Conservation (phyloP, 2,329 filamentous ascomycete genomes). For the Beauveria sp. region DNA sequence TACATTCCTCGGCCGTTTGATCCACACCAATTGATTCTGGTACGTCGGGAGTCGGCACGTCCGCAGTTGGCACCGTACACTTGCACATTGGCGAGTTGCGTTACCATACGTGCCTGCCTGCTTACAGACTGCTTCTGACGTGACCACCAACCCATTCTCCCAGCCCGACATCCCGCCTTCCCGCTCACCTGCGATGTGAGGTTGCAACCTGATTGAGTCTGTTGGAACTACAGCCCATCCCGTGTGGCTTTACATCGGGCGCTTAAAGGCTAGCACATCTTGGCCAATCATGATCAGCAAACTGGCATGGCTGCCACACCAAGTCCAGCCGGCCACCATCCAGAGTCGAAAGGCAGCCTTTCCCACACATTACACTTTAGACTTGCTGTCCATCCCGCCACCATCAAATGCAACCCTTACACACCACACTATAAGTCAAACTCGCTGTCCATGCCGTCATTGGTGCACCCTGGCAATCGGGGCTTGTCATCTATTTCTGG, state of each 20-base stretch:
- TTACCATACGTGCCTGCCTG: neutral
- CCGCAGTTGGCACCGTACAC: no score
- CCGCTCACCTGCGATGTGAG: neutral
- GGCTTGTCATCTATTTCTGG: neutral
- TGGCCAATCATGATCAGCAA: conserved; percentile 1
- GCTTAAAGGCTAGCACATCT: neutral
- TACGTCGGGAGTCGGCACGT: no score
- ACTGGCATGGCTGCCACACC: conserved; percentile 1
- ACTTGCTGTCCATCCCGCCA: neutral
- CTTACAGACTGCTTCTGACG: neutral
- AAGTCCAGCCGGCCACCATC: neutral
- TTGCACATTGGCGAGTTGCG: neutral
- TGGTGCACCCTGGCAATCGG: neutral
- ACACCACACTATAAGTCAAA: neutral
- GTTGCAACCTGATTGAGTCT: neutral
- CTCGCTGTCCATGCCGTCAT: neutral
- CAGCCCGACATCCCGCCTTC: neutral
- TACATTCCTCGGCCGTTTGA: neutral
- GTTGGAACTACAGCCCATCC: neutral
- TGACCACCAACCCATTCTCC: neutral
- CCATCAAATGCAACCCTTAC: no score
- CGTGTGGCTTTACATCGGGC: conserved; percentile 3
- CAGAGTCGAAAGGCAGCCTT: neutral
- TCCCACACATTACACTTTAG: neutral
- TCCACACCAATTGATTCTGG: no score